A percentile compares a stretch with the other conserved stretches of the same genome.
phyloP scores from a whole-genome alignment of 768 basidiomycete species.

The Boletus rubropictus region DNA sequence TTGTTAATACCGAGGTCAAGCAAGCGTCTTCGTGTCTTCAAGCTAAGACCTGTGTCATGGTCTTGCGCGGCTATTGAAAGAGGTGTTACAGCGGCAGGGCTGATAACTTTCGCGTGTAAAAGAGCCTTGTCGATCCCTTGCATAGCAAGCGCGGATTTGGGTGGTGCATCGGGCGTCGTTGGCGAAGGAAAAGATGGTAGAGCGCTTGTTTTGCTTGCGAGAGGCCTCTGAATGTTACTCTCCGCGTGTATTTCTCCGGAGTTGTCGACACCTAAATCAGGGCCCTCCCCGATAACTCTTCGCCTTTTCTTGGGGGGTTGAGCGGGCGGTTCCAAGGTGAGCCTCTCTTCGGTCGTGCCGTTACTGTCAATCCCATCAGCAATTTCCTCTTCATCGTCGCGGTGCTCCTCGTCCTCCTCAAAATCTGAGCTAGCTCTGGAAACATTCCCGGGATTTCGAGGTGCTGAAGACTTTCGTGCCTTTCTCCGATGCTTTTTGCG shows the following conservation, averaged over 20 bases:
- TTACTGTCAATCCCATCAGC: constrained; percentile 17
- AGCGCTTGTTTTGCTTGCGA: constrained; percentile 24
- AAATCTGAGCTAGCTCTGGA: constrained; percentile 12
- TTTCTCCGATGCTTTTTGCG: constrained; percentile 67
- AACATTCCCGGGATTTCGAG: constrained; percentile 22
- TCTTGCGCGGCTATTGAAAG: constrained; percentile 37
- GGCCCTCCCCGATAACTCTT: constrained; percentile 29
- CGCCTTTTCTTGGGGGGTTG: constrained; percentile 42
- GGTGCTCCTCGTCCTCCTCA: constrained; percentile 23
- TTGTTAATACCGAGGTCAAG: constrained; percentile 76
- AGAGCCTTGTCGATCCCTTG: constrained; percentile 78
- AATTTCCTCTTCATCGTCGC: constrained; percentile 12
- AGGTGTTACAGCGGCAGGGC: constrained; percentile 43
- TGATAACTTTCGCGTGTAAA: constrained; percentile 61
- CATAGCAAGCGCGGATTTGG: constrained; percentile 61
- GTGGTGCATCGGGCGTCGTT: constrained; percentile 59
- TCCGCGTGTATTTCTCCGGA: neutral
- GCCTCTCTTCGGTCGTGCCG: constrained; percentile 7
- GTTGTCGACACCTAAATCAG: constrained; percentile 14
- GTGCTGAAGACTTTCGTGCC: constrained; percentile 33
- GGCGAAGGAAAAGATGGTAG: constrained; percentile 71
- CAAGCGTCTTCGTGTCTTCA: constrained; percentile 56
- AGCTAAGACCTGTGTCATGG: constrained; percentile 47
- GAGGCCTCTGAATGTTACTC: constrained; percentile 5
- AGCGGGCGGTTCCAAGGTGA: constrained; percentile 6